Evolutionary conservation across 305 asterid genomes (phyloP).

Genomic region (Salvia sclarea): DNA sequence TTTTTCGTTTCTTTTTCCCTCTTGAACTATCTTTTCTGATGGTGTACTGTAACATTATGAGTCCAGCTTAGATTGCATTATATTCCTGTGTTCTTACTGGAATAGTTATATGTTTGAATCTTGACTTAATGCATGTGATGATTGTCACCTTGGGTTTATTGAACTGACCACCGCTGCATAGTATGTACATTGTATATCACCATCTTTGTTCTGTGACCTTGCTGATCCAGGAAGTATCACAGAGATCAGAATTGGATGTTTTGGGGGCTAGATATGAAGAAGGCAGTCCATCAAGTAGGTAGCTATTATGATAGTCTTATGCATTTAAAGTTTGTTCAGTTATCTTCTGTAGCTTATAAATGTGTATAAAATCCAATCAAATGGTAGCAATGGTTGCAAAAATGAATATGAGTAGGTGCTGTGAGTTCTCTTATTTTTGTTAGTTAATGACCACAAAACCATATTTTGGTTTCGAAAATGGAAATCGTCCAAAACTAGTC

Average conservation of each 20-base stretch:
- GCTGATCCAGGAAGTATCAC: conserved; percentile 47
- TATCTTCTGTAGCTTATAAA: background rate
- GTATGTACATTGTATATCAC: background rate
- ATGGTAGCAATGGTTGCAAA: conserved; percentile 14
- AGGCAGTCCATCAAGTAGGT: conserved; percentile 55
- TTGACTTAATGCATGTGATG: background rate
- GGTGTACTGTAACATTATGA: background rate
- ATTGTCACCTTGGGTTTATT: background rate
- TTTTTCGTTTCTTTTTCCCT: background rate
- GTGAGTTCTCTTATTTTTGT: background rate
- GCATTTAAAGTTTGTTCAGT: conserved; percentile 12
- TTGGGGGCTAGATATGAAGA: conserved; percentile 37
- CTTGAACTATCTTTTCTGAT: background rate
- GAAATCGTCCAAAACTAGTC: background rate
- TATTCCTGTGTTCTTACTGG: background rate
- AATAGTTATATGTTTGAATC: background rate
- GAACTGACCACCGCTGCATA: background rate
- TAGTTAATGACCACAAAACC: no score
- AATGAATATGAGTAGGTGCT: background rate
- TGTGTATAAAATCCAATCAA: background rate
- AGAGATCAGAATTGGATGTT: conserved; percentile 38
- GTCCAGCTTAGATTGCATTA: background rate
- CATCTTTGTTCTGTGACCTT: conserved; percentile 21
- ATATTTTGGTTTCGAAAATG: no score
- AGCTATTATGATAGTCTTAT: conserved; percentile 15